Evolutionary conservation across 1,139 yeast species (phyloP).

Genomic region (Suhomyces ambrosiae): DNA sequence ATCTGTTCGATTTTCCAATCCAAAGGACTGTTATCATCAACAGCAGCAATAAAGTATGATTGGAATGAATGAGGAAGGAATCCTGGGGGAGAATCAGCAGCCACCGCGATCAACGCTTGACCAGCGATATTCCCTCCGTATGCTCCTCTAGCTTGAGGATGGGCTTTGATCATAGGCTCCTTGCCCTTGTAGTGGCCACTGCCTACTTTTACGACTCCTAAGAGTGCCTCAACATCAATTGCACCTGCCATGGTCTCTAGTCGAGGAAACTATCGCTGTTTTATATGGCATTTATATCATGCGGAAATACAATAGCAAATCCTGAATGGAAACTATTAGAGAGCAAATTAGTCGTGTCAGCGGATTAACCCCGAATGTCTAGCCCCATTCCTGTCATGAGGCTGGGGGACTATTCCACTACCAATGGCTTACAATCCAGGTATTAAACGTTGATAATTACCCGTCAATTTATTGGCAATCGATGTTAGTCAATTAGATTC

Average conservation of each 20-base stretch:
- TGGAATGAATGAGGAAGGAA: conserved; percentile 48
- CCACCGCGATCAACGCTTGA: conserved; percentile 43
- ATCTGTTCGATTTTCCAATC: conserved; percentile 26
- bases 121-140: conserved; percentile 47
- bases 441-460: too few species aligned
- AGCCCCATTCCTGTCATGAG: too few species aligned
- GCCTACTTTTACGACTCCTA: conserved; percentile 28
- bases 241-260: conserved; percentile 11
- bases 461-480: too few species aligned
- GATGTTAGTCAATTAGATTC: too few species aligned
- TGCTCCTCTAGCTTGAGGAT: conserved; percentile 36
- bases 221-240: conserved; percentile 18
- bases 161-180: conserved; percentile 38
- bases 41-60: conserved; percentile 41
- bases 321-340: conserved; percentile 3
- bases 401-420: too few species aligned
- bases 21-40: conserved; percentile 17
- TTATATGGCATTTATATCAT: conserved; percentile 5
- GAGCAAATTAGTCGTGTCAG: background rate
- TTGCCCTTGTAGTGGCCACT: conserved; percentile 29
- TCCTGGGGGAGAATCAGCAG: conserved; percentile 31
- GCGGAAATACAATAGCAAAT: conserved; percentile 3
- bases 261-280: background rate
- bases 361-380: too few species aligned
- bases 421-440: too few species aligned